These are phyloP conservation scores for Trichoderma semiorbis DNA, from an alignment of 2,329 filamentous ascomycete species.

Conservation along the genomic window DNA sequence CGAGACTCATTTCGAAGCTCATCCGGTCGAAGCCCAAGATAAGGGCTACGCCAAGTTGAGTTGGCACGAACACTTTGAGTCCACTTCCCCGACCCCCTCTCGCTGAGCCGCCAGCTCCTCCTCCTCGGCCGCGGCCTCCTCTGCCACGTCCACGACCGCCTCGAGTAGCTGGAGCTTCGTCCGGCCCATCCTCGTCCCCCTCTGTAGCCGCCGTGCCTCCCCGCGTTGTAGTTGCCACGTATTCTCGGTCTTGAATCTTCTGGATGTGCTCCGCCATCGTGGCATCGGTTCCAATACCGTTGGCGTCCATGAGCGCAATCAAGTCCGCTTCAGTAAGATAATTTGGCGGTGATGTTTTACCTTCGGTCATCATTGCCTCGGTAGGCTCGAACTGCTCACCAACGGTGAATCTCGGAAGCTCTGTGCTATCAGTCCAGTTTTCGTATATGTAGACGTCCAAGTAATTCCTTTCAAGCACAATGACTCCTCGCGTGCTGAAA, in stretches of 20 bases:
- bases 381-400: conserved; percentile 84
- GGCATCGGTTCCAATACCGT: conserved; percentile 96
- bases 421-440: conserved; percentile 85
- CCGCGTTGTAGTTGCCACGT: conserved; percentile 65
- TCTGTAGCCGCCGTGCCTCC: conserved; percentile 36
- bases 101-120: conserved; percentile 36
- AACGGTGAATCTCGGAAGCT: conserved; percentile 73
- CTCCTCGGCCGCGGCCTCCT: conserved; percentile 37
- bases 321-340: conserved; percentile 95
- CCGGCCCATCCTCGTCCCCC: conserved; percentile 39
- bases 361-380: conserved; percentile 84
- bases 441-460: conserved; percentile 95
- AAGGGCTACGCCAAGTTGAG: conserved; percentile 82
- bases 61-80: conserved; percentile 87
- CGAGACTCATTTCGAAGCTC: conserved; percentile 85
- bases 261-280: conserved; percentile 99
- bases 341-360: conserved; percentile 78
- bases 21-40: conserved; percentile 94
- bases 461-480: conserved; percentile 86
- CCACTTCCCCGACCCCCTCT: conserved; percentile 43
- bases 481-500: conserved; percentile 79
- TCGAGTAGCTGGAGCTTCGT: conserved; percentile 37
- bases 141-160: conserved; percentile 49
- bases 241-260: conserved; percentile 87
- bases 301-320: conserved; percentile 95